Base-by-base conservation (phyloP, 371 early-diverging fungal genomes). In the Syncephalastrum racemosum region DNA sequence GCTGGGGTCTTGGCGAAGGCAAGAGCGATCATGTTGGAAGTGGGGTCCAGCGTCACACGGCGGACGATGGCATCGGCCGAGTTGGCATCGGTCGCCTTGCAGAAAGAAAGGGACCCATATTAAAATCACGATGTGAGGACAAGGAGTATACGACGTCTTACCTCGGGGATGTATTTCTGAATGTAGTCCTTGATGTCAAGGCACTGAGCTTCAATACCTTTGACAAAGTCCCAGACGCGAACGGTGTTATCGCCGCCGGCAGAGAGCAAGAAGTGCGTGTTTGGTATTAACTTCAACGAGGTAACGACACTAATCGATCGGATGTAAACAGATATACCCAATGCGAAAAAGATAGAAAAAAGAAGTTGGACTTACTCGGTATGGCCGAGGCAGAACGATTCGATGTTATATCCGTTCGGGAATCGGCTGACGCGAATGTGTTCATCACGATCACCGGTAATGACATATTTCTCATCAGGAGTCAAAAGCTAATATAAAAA, bases 401-500 rank as follows among this genome's bases (percentile, higher is more conserved):
- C 85, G 63, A 98, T 94, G 63, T 89, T 92, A 64, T 91, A 93
- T 0, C 90, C 82, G 54, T 90, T 89, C 14, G 98, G 97, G 68
- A 86, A 97, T 43, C 76, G 78, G 58, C 92, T 91, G 41, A 97
- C 84, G 19, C 98, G 86, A 56, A 98, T 86, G 67, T 98, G 95
- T 58, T 97, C 96, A 75, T 98, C 98, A 42, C 98, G 91, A 72
- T 98, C 98, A 56, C 92, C 84, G 7, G 97, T 93, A 46, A 97
- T 70, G 18, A 97, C 65, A 43, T 76, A 85, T 61, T 81, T 84
- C 62, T 86, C 81, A 56, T 83, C 78, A 4, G 71, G 50, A 44
- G 81, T 74, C 47, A 87, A 63, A 2, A 68, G 62, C 84, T 83
- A 64, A 4, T 53, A 14, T 22, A 22, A 6, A n/a, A 50, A 43